These are phyloP conservation scores for Silene vulgaris DNA, from an alignment of 179 eudicot genomes.

Conservation along the genomic window DNA sequence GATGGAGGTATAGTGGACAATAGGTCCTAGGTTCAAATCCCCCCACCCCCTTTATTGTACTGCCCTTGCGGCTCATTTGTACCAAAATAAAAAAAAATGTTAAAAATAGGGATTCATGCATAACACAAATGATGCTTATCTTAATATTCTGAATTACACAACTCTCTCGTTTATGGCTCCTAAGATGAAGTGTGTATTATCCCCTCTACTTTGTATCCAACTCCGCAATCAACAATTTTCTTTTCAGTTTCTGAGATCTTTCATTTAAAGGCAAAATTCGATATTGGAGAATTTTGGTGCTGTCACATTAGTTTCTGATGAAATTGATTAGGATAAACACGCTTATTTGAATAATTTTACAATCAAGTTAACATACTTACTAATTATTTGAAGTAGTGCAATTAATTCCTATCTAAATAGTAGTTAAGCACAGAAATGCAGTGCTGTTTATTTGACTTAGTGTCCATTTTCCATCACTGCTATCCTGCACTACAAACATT, in stretches of 20 bases:
- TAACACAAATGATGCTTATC: slow-evolving; percentile 2
- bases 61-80: too few relatives aligned
- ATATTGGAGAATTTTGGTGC: background rate
- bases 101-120: background rate
- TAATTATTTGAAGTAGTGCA: too few relatives aligned
- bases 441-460: background rate
- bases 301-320: background rate
- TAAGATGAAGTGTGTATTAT: background rate
- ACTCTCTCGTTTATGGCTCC: background rate
- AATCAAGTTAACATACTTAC: background rate
- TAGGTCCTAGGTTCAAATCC: too few relatives aligned
- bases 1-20: too few relatives aligned
- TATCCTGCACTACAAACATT: slow-evolving; percentile 1
- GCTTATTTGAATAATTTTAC: background rate
- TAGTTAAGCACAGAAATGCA: background rate
- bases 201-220: background rate
- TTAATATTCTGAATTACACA: slow-evolving; percentile 4
- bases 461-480: background rate
- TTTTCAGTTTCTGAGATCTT: background rate
- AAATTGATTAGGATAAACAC: background rate
- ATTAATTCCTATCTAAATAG: background rate
- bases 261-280: background rate
- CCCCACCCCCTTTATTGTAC: too few relatives aligned
- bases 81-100: too few relatives aligned
- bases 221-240: background rate